Base-by-base conservation (phyloP, 441 rosid species). In the Macaranga tanarius region DNA sequence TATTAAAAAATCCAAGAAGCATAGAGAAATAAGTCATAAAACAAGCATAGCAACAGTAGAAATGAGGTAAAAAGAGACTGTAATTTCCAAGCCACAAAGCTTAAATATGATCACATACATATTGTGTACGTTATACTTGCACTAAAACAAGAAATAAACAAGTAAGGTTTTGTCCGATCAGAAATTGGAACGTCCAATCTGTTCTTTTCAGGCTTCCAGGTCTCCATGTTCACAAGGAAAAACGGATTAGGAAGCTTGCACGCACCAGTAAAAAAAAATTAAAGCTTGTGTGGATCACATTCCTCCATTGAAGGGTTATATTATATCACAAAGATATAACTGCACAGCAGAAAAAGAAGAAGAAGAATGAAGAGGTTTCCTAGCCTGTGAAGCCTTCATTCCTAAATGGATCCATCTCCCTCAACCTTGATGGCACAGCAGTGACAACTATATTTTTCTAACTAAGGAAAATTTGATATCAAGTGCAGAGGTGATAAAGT, bases 161-260 rank as follows among this genome's bases (percentile, higher is more conserved):
- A 23, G 40, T 45, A 58, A 25, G 45, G 12, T 42, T 72, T 44
- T 10, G 51, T 50, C 11, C 60, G 9, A 48, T n/a, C 44, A 34
- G 19, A 22, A 59, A n/a, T 40, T 25, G 61, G 20, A 34, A 28
- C 10, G 45, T 26, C 28, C 26, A 28, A 11, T 17, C 10, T 31
- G 23, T 28, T 67, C 25, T n/a, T 11, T 67, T 67, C 60, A 5
- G 56, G 71, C 60, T n/a, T 67, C 28, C 19, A 34, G 60, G 25
- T 13, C 23, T 22, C 45, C 15, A 67, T 19, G n/a, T 31, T 31
- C 50, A 19, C 12, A 12, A n/a, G 28, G 40, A 67, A 51, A 67
- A 34, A 23, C 16, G 12, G 55, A 19, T 25, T 10, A 47, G 20
- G 20, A 45, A 5, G 22, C 25, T 65, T 65, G 7, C 22, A 22